Percentiles rank a stretch among this genome's conserved stretches.
These are phyloP conservation scores for Ambrosiella xylebori DNA, from an alignment of 2,329 filamentous ascomycete species.

Conservation along the genomic window DNA sequence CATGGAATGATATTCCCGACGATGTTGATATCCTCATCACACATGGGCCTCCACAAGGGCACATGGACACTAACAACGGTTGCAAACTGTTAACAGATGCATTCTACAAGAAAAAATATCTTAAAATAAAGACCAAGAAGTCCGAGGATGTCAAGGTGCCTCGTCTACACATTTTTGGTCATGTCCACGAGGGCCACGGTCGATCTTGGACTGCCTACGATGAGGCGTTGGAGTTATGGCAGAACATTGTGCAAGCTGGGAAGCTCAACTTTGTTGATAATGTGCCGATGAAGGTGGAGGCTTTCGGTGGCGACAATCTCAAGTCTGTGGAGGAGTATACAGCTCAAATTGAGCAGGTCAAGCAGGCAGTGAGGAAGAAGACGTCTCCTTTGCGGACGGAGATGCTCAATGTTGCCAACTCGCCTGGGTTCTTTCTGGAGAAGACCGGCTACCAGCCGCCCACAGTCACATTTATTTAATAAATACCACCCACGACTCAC, in stretches of 20 bases:
- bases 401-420: too few relatives aligned
- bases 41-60: slow-evolving; percentile 21
- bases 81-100: slow-evolving; percentile 17
- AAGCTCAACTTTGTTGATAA: not conserved
- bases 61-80: slow-evolving; percentile 22
- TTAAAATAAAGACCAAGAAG: too few relatives aligned
- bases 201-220: slow-evolving; percentile 57
- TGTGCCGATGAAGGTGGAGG: too few relatives aligned
- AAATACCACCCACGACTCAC: too few relatives aligned
- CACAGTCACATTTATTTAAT: too few relatives aligned
- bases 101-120: not conserved
- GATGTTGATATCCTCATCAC: slow-evolving; percentile 24
- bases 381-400: too few relatives aligned
- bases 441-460: too few relatives aligned
- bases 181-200: slow-evolving; percentile 41
- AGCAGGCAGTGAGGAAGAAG: too few relatives aligned
- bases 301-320: too few relatives aligned
- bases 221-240: slow-evolving; percentile 35
- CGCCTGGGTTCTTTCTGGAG: too few relatives aligned
- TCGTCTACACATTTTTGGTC: slow-evolving; percentile 10
- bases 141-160: not conserved
- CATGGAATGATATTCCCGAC: slow-evolving; percentile 17
- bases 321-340: too few relatives aligned
- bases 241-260: not conserved
- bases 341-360: too few relatives aligned